Evolutionary conservation across 805 yeast species (phyloP).

Genomic region (Lipomyces japonicus): DNA sequence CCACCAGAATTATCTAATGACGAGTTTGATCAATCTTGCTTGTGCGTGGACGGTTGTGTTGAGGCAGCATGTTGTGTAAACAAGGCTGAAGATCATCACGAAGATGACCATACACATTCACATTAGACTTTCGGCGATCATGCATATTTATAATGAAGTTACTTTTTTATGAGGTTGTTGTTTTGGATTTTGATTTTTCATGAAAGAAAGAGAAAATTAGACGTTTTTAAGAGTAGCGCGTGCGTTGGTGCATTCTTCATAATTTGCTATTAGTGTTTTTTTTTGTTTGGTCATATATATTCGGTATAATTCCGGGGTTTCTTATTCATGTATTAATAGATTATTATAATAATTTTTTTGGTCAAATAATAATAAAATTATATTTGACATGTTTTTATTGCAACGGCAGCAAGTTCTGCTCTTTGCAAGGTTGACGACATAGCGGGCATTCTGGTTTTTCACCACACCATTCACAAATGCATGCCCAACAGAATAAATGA

Average conservation of each 20-base stretch:
- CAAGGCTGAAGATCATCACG: not conserved
- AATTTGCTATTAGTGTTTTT: conserved; percentile 1
- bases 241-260: not conserved
- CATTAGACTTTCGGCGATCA: not conserved
- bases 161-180: no score
- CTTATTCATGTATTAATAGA: no score
- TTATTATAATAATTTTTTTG: no score
- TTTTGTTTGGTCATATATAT: no score
- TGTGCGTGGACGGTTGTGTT: conserved; percentile 28
- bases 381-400: conserved; percentile 21
- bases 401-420: conserved; percentile 60
- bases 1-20: not conserved
- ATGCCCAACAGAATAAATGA: conserved; percentile 88
- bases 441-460: conserved; percentile 89
- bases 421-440: conserved; percentile 68
- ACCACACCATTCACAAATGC: conserved; percentile 84
- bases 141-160: no score
- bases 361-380: not conserved
- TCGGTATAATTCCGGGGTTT: no score
- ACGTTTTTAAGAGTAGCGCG: not conserved
- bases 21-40: conserved; percentile 12
- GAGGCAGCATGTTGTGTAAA: conserved; percentile 22
- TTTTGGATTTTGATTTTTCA: not conserved
- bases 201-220: not conserved
- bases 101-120: conserved; percentile 3